Conservation (phyloP, 306 rosid genomes). For the Herpetospermum pedunculosum region DNA sequence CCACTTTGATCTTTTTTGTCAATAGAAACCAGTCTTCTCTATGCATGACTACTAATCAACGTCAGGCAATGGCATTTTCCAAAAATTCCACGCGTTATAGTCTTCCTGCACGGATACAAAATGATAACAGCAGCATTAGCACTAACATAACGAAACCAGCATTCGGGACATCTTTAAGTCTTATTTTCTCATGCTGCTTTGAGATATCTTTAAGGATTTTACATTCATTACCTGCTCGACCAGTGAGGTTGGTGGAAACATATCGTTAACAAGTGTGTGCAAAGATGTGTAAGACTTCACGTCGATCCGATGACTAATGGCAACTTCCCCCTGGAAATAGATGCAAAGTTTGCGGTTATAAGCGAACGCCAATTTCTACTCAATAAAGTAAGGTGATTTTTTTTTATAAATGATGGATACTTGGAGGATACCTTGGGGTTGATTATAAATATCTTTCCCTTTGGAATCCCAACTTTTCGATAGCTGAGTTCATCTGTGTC, state of each 20-base stretch:
- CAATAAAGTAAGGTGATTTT: not conserved
- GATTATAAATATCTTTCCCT: slow-evolving; percentile 91
- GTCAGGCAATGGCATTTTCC: slow-evolving; percentile 73
- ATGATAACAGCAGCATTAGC: slow-evolving; percentile 1
- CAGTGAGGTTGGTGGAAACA: slow-evolving; percentile 91
- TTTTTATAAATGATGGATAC: not conserved
- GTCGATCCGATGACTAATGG: slow-evolving; percentile 75
- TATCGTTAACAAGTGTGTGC: slow-evolving; percentile 93
- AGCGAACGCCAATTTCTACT: not conserved
- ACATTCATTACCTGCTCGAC: slow-evolving; percentile 61
- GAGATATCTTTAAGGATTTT: not conserved
- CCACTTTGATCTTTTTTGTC: not conserved
- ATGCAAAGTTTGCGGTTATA: not conserved
- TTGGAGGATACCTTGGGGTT: slow-evolving; percentile 72
- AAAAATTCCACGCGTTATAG: slow-evolving; percentile 83
- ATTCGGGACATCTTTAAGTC: not conserved
- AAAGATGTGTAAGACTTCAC: slow-evolving; percentile 85
- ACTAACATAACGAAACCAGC: not conserved
- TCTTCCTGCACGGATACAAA: slow-evolving; percentile 58
- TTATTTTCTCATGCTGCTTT: not conserved
- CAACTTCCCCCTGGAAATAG: slow-evolving; percentile 80
- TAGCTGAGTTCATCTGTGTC: slow-evolving; percentile 97
- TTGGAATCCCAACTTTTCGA: slow-evolving; percentile 89
- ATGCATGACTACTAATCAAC: slow-evolving; percentile 11
- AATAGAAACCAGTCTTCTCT: not conserved